phyloP scores from a whole-genome alignment of 1,139 yeast species.

The Kazachstania sp. region DNA sequence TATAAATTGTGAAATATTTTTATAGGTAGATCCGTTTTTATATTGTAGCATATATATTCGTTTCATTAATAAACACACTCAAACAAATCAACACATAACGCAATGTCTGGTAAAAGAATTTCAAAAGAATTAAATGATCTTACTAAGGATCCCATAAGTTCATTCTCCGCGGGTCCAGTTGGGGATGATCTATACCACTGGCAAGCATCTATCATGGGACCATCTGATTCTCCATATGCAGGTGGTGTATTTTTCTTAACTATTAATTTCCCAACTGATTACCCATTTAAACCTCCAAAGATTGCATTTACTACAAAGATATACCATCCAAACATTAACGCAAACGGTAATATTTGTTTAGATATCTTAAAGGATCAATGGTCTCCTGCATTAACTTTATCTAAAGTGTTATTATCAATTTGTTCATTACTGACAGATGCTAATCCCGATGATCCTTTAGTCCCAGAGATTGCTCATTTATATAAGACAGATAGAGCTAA shows the following conservation, averaged over 20 bases:
- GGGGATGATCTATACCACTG: conserved; percentile 94
- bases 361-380: conserved; percentile 48
- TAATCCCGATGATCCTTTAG: conserved; percentile 97
- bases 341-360: conserved; percentile 58
- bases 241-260: conserved; percentile 89
- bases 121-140: conserved; percentile 91
- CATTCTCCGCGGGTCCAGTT: conserved; percentile 98
- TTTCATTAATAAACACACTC: too few species aligned
- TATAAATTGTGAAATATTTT: neutral
- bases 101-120: conserved; percentile 88
- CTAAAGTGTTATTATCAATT: conserved; percentile 80
- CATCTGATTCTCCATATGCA: conserved; percentile 87
- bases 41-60: too few species aligned
- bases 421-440: conserved; percentile 93
- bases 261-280: conserved; percentile 90
- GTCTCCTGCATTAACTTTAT: conserved; percentile 71
- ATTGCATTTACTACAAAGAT: conserved; percentile 84
- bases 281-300: conserved; percentile 91
- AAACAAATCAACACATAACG: neutral
- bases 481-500: conserved; percentile 91
- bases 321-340: conserved; percentile 85
- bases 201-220: conserved; percentile 97
- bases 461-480: conserved; percentile 95
- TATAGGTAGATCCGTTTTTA: too few species aligned
- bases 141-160: conserved; percentile 98